Evolutionary conservation across 345 rosid genomes (phyloP).

Genomic region (Kandelia obovata): DNA sequence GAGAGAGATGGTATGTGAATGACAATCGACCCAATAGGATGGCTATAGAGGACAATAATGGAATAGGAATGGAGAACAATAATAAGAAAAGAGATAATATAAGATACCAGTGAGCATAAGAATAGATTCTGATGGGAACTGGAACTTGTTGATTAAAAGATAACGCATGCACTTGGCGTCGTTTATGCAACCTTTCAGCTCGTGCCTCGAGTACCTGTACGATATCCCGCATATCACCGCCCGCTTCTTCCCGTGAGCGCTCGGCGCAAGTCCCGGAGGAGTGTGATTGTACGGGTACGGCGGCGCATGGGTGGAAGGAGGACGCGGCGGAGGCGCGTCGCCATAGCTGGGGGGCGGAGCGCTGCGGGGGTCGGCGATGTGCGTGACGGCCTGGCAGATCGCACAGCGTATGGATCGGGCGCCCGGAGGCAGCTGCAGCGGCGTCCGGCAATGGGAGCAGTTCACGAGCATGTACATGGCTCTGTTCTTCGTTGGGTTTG

Average conservation of each 20-base stretch:
- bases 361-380: constrained; percentile 65
- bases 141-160: constrained; percentile 71
- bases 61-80: neutral
- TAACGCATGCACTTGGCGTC: constrained; percentile 89
- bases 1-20: too few relatives aligned
- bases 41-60: neutral
- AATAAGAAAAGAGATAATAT: neutral
- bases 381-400: constrained; percentile 65
- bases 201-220: constrained; percentile 65
- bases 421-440: constrained; percentile 73
- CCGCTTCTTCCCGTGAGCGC: constrained; percentile 63
- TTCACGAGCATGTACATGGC: constrained; percentile 51
- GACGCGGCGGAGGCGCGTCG: constrained; percentile 10
- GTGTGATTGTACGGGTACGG: constrained; percentile 51
- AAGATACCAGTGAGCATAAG: constrained; percentile 78
- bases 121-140: constrained; percentile 62
- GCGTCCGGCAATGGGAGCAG: constrained; percentile 74
- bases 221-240: constrained; percentile 91
- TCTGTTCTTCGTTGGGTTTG: neutral
- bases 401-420: constrained; percentile 80
- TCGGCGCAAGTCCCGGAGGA: constrained; percentile 52
- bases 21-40: neutral
- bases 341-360: constrained; percentile 37
- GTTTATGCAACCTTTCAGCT: constrained; percentile 87
- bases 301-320: constrained; percentile 17